Percentiles rank a stretch among this genome's conserved stretches.
These are phyloP conservation scores for Talaromyces liani DNA, from an alignment of 495 filamentous ascomycete genomes.

Conservation along the genomic window DNA sequence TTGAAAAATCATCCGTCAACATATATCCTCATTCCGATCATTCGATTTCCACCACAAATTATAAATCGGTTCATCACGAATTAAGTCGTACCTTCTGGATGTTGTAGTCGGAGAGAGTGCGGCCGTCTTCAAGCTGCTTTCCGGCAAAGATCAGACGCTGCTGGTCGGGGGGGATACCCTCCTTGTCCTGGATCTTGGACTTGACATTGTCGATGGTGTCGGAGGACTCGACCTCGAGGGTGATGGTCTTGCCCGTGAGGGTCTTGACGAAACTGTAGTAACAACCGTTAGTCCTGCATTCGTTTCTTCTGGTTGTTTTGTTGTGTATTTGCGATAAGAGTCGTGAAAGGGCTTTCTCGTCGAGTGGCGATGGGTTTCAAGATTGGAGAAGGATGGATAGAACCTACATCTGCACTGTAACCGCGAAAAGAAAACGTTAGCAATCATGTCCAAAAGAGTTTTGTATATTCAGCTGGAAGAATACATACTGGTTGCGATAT, in stretches of 20 bases:
- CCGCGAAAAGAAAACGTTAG: conserved; percentile 36
- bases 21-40: not conserved
- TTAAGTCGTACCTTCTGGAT: conserved; percentile 85
- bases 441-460: conserved; percentile 3
- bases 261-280: conserved; percentile 84
- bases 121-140: conserved; percentile 99
- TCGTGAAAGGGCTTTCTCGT: conserved; percentile 18
- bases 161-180: conserved; percentile 98
- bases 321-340: conserved; percentile 1
- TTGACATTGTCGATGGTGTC: conserved; percentile 99
- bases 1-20: conserved; percentile 21
- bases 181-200: conserved; percentile 98
- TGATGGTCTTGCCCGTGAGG: conserved; percentile 99
- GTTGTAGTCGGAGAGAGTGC: conserved; percentile 98
- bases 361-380: conserved; percentile 13
- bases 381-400: conserved; percentile 11
- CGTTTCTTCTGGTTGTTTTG: conserved; percentile 9
- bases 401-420: conserved; percentile 74
- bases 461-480: not conserved
- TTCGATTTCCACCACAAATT: not conserved
- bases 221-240: conserved; percentile 97
- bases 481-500: conserved; percentile 55
- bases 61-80: not conserved
- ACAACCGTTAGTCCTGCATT: conserved; percentile 26
- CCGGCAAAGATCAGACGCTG: conserved; percentile 99